Conservation (phyloP, 768 basidiomycete genomes). For the Lyophyllum atratum region DNA sequence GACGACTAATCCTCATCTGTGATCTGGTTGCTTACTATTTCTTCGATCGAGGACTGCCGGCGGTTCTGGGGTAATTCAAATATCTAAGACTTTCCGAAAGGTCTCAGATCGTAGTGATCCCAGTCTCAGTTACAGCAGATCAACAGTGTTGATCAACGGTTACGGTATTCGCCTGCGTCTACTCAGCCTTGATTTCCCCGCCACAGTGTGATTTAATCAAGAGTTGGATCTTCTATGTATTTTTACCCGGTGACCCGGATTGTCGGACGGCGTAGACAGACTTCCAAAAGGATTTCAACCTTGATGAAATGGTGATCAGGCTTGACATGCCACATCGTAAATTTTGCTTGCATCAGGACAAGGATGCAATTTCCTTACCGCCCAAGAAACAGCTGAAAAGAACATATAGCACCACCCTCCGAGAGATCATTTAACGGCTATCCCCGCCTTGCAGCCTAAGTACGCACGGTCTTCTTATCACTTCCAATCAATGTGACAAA, state of each 20-base stretch:
- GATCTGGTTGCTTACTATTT: neutral
- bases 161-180: neutral
- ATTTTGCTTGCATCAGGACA: too few relatives aligned
- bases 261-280: neutral
- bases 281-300: neutral
- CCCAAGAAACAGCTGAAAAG: too few relatives aligned
- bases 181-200: neutral
- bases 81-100: neutral
- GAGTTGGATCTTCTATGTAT: neutral
- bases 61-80: conserved; percentile 5
- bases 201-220: neutral
- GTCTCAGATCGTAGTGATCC: conserved; percentile 3
- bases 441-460: too few relatives aligned
- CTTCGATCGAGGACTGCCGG: conserved; percentile 11
- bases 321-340: neutral
- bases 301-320: neutral
- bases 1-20: neutral
- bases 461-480: too few relatives aligned
- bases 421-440: too few relatives aligned
- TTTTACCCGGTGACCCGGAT: neutral
- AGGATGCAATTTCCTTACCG: too few relatives aligned
- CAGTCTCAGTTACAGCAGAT: neutral
- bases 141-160: neutral
- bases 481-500: too few relatives aligned
- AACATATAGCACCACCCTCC: too few relatives aligned